Evolutionary conservation across 192 early-diverging fungal genomes (phyloP), one percentile per base, ranked within the genome.

Genomic region (Backusella macrospora): DNA sequence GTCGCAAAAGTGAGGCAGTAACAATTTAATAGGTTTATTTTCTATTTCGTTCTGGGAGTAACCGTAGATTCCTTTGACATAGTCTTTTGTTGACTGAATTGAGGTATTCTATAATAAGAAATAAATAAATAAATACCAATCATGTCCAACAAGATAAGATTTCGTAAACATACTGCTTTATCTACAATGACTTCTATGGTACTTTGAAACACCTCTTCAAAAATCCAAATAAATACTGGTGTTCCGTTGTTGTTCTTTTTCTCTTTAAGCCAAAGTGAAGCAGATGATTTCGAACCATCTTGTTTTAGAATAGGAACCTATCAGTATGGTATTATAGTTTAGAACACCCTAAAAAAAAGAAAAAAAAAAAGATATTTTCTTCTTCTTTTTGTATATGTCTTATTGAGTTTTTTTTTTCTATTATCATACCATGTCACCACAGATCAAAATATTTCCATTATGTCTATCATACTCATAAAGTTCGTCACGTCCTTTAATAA

Each of bases 211-310:
- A 88, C 84, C 66, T 88, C 83, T 73, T 90, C 87, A 70, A 90
- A 83, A 21, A 90, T 87, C 88, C 88, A 90, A 16, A 90, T 90
- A 34, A 84, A 84, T 15, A 90, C 71, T 0, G 77, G 63, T 47
- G 80, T 62, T 0, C 84, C 87, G 45, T 78, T 59, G 37, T 67
- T 72, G 49, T 83, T 83, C 45, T 63, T 82, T 65, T 87, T 86
- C 43, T 81, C 83, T 48, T 90, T 90, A 44, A 90, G 79, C 89
- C 89, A 90, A 16, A 90, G 75, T 10, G 84, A 86, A 16, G 86
- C 88, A 44, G 89, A 83, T 21, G 86, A 84, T 16, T 82, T 84
- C 43, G 79, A 77, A 1, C 81, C 77, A 74, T 88, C 84, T 29
- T 82, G 80, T 68, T 88, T 88, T 48, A 84, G 68, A 59, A 89